phyloP scores from a whole-genome alignment of 148 eudicot genomes.

The Camellia sinensis region DNA sequence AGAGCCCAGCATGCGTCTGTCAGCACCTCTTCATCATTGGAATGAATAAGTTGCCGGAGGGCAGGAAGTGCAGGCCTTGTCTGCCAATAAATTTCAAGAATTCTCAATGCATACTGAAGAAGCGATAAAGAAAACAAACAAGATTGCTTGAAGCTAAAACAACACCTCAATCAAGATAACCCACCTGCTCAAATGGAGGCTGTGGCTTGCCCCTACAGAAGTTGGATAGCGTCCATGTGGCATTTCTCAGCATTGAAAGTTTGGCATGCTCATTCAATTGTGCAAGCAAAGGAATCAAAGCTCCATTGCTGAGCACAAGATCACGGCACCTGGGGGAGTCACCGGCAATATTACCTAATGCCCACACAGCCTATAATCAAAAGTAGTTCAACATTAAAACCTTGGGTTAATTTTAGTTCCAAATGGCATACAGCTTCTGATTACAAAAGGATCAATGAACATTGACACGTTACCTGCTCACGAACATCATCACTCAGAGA shows the following conservation, averaged over 20 bases:
- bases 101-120: neutral
- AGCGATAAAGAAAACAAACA: neutral
- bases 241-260: constrained; percentile 48
- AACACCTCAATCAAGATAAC: neutral
- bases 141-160: neutral
- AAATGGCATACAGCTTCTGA: neutral
- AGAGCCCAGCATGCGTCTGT: constrained; percentile 10
- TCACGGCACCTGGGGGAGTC: constrained; percentile 41
- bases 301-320: constrained; percentile 40
- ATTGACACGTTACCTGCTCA: constrained; percentile 27
- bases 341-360: constrained; percentile 43
- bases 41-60: neutral
- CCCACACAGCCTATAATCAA: constrained; percentile 40
- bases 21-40: constrained; percentile 8
- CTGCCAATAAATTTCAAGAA: neutral
- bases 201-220: constrained; percentile 48
- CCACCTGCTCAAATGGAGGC: constrained; percentile 40
- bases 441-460: neutral
- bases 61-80: constrained; percentile 8
- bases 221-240: constrained; percentile 39
- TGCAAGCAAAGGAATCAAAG: constrained; percentile 39
- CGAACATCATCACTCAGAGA: constrained; percentile 41
- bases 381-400: neutral
- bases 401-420: neutral
- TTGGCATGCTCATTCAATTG: constrained; percentile 41